A percentile compares a stretch with the other conserved stretches of the same genome.
Conservation (phyloP, 495 filamentous ascomycete species). For the Bacidia gigantensis region DNA sequence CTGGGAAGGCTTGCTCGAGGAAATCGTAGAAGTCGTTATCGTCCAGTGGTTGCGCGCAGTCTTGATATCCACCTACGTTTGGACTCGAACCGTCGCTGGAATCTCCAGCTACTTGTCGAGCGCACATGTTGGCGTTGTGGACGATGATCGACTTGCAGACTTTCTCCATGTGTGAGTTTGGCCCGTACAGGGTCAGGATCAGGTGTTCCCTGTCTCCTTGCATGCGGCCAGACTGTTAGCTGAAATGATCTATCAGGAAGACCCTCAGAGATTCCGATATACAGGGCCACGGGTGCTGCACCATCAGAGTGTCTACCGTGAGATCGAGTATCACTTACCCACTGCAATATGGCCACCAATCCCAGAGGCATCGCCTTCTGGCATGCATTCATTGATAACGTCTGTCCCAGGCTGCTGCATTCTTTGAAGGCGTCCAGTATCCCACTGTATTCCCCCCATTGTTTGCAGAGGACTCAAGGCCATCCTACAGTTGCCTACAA, state of each 20-base stretch:
- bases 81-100: not conserved
- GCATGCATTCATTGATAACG: not conserved
- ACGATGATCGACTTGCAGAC: not conserved
- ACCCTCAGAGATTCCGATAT: too few species aligned
- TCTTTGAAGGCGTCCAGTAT: not conserved
- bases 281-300: not conserved
- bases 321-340: not conserved
- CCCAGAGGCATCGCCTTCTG: not conserved
- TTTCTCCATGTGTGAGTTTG: not conserved
- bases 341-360: not conserved
- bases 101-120: not conserved
- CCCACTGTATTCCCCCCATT: not conserved
- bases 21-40: constrained; percentile 2
- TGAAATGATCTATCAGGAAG: too few species aligned
- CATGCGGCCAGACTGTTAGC: too few species aligned
- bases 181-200: not conserved
- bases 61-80: not conserved
- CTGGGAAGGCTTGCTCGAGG: not conserved
- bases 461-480: not conserved
- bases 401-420: not conserved
- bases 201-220: too few species aligned
- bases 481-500: not conserved
- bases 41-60: not conserved
- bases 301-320: not conserved
- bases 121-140: not conserved